phyloP scores from a whole-genome alignment of 305 asterid genomes.

The Plantago lanceolata region DNA sequence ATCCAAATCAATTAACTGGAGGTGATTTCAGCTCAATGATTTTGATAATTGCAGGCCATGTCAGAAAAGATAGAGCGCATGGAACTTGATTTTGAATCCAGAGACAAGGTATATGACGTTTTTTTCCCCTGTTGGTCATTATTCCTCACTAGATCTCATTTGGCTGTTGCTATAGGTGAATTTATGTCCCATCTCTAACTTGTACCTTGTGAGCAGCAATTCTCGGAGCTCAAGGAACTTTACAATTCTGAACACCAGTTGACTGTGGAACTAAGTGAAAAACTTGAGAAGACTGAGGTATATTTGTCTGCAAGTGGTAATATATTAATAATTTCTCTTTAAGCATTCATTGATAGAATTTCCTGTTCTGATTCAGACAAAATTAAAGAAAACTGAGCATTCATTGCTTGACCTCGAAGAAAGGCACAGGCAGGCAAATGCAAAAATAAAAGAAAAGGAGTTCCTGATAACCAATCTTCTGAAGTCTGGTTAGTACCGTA shows the following conservation, averaged over 20 bases:
- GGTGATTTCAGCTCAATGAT: background rate
- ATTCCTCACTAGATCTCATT: slow-evolving; percentile 18
- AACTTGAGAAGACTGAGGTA: slow-evolving; percentile 95
- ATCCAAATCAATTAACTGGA: background rate
- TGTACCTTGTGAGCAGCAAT: slow-evolving; percentile 55
- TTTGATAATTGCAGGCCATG: slow-evolving; percentile 62
- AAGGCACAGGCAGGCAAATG: slow-evolving; percentile 75
- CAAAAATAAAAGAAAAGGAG: slow-evolving; percentile 88
- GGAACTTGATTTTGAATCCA: slow-evolving; percentile 89
- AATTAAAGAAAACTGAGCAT: slow-evolving; percentile 77
- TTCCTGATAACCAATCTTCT: slow-evolving; percentile 78
- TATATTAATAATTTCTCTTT: slow-evolving; percentile 11
- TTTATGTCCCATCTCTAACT: slow-evolving; percentile 12
- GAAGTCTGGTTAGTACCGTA: slow-evolving; percentile 63
- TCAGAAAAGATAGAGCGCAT: slow-evolving; percentile 89
- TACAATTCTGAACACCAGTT: slow-evolving; percentile 75
- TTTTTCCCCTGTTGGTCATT: background rate
- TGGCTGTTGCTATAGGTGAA: slow-evolving; percentile 18
- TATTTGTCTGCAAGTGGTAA: slow-evolving; percentile 11
- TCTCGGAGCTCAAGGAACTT: slow-evolving; percentile 78
- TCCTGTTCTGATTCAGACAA: slow-evolving; percentile 50
- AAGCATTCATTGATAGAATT: slow-evolving; percentile 24
- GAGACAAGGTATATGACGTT: slow-evolving; percentile 68
- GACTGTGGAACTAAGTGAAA: slow-evolving; percentile 62
- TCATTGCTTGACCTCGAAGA: slow-evolving; percentile 85